Conservation (phyloP, 331 rosid genomes). For the Malus hybrid region DNA sequence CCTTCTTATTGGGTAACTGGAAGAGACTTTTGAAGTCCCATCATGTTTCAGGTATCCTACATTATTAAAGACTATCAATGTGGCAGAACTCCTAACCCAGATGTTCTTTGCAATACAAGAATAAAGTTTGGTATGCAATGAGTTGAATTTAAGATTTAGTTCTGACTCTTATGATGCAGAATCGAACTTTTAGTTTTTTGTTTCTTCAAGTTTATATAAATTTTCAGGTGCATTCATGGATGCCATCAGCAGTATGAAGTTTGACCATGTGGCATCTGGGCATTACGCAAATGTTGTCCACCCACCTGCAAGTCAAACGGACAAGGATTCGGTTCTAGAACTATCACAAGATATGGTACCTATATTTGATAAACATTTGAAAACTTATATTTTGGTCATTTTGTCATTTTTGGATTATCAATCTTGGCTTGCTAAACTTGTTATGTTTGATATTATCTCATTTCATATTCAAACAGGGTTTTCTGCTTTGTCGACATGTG, state of each 20-base stretch:
- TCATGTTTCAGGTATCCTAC: conserved; percentile 61
- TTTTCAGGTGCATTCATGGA: conserved; percentile 89
- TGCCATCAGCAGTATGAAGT: conserved; percentile 64
- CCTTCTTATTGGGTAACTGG: conserved; percentile 9
- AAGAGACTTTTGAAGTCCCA: background rate
- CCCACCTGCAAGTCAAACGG: conserved; percentile 33
- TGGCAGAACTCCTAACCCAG: conserved; percentile 96
- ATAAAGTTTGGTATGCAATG: conserved; percentile 73
- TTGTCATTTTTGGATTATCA: background rate
- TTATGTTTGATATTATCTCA: background rate
- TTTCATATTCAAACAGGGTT: background rate
- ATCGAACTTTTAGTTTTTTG: background rate
- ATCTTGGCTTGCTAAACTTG: background rate
- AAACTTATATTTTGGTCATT: background rate
- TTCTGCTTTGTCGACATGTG: background rate
- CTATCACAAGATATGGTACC: conserved; percentile 81
- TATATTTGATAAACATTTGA: background rate
- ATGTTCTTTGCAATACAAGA: conserved; percentile 96
- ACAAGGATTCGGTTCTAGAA: conserved; percentile 47
- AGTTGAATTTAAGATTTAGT: background rate
- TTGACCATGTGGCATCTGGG: conserved; percentile 88
- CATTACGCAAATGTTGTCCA: conserved; percentile 89
- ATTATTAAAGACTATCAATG: conserved; percentile 76
- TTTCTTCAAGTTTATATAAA: background rate
- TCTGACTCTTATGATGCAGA: background rate